Evolutionary conservation across 257 asterid genomes (phyloP), one percentile per base, ranked within the genome.

Genomic region (Solanum phureja): DNA sequence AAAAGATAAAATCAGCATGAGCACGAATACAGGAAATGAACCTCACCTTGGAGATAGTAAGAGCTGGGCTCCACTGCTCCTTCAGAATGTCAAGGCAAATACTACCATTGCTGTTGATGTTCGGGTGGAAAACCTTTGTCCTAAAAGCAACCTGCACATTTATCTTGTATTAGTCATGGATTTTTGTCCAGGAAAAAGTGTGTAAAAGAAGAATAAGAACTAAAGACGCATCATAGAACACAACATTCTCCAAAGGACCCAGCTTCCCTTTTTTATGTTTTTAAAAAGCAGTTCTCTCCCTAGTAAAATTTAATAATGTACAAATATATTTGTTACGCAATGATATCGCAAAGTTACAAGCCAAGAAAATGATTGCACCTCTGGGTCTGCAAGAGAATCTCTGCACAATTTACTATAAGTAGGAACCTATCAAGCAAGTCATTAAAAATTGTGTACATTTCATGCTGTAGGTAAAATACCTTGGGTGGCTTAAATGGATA

Each of bases 51-150:
- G 93, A 91, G 83, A 91, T 90, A 14, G 93, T 91, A 73, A 91
- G 92, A 42, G 92, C 93, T 76, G 93, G 93, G 88, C 93, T 91
- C 93, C 93, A 91, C 79, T 91, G 93, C 56, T 91, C 93, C 89
- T 91, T 90, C 86, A 91, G 82, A 82, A 90, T 88, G 75, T 91
- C 93, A 52, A 91, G 93, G 88, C 92, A 90, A 87, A 91, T 91
- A 84, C 92, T 91, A 24, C 93, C 93, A 35, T 90, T 88, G 81
- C 92, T 91, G 90, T 91, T 91, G 72, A 91, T 88, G 71, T 91
- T 91, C 2, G 93, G 93, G 81, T 91, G 93, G 77, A 87, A 91
- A 83, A 91, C 93, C 88, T 91, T 91, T 31, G 93, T 91, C 90
- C 89, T 87, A 85, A 91, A 91, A 74, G 92, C 89, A n/a, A 91